Evolutionary conservation across 2,329 filamentous ascomycete species (phyloP), one percentile per base, ranked within the genome.

Genomic region (Botrytis fabae): DNA sequence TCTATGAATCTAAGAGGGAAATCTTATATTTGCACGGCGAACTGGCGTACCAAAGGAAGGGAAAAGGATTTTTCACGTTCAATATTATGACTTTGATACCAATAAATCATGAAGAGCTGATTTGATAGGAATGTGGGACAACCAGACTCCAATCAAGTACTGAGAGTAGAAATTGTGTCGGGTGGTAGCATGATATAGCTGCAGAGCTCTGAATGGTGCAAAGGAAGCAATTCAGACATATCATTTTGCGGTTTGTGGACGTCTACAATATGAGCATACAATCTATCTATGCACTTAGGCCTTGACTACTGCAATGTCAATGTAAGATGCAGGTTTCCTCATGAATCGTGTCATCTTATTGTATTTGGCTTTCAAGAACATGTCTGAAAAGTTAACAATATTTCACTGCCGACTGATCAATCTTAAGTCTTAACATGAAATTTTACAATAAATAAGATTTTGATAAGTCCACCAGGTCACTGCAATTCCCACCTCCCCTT

Each of bases 1-100:
- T 65, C 69, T 80, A 78, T 59, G 44, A 54, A 66, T 44, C 48
- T 46, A 48, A 20, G 69, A 48, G 51, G 35, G 35, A n/a, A 28
- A 74, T 62, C 64, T 73, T 75, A 75, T 70, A 76, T 77, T 63
- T 74, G 68, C 57, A 32, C 70, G 78, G 77, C 71, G 77, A 76
- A 74, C n/a, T 72, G 74, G 75, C 73, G 61, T 70, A 72, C 7
- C 48, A 69, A 40, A 22, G 40, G 61, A 46, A 46, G 44, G 63
- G 44, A 28, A 60, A 59, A 66, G 62, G 40, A 35, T 8, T 28
- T 25, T n/a, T 28, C 51, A 18, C 22, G 51, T 32, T 64, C 60
- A 51, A 35, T 32, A 73, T 44, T 42, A 74, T 46, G 66, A 70
- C 22, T 69, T 73, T 73, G 75, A 77, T 78, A 77, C 73, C 77